A percentile compares a stretch with the other conserved stretches of the same genome.
These are phyloP conservation scores for Dentipellis fragilis DNA, from an alignment of 768 basidiomycete genomes.

Conservation along the genomic window DNA sequence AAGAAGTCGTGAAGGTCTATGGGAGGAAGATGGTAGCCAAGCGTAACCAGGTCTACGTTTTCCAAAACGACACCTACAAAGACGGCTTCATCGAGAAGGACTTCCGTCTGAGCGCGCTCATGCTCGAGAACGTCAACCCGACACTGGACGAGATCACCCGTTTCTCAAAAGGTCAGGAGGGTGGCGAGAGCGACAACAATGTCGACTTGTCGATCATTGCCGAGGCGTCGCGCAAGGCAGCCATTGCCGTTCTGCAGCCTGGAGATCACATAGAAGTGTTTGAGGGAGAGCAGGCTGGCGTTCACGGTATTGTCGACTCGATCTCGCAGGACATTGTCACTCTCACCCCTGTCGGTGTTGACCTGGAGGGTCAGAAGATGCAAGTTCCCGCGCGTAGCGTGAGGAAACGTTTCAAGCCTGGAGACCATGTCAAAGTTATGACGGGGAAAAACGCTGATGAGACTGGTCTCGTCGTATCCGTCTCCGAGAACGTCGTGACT, in stretches of 20 bases:
- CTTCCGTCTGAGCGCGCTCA: conserved; percentile 69
- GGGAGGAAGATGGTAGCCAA: conserved; percentile 69
- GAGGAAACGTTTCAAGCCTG: conserved; percentile 89
- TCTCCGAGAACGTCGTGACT: conserved; percentile 84
- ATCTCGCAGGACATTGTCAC: conserved; percentile 82
- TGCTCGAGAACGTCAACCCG: conserved; percentile 84
- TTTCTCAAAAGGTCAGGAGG: conserved; percentile 72
- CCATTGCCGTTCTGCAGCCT: conserved; percentile 91
- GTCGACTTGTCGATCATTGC: conserved; percentile 88
- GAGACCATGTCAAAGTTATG: conserved; percentile 99
- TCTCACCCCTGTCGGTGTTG: conserved; percentile 67
- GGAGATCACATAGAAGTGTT: conserved; percentile 97
- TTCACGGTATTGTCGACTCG: conserved; percentile 87
- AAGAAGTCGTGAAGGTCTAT: conserved; percentile 83
- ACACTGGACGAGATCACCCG: conserved; percentile 94
- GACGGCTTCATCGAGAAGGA: conserved; percentile 97
- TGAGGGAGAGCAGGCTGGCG: conserved; percentile 91
- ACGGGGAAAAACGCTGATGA: conserved; percentile 90
- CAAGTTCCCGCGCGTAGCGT: conserved; percentile 84
- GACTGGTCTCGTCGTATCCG: conserved; percentile 90
- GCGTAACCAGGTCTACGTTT: conserved; percentile 69
- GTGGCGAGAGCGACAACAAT: conserved; percentile 51
- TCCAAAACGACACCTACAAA: conserved; percentile 88
- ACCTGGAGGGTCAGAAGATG: conserved; percentile 79
- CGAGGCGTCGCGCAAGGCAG: conserved; percentile 83